Evolutionary conservation across 352 stramenopile genomes (phyloP), one percentile per base, ranked within the genome.

Genomic region (Phytophthora lateralis): DNA sequence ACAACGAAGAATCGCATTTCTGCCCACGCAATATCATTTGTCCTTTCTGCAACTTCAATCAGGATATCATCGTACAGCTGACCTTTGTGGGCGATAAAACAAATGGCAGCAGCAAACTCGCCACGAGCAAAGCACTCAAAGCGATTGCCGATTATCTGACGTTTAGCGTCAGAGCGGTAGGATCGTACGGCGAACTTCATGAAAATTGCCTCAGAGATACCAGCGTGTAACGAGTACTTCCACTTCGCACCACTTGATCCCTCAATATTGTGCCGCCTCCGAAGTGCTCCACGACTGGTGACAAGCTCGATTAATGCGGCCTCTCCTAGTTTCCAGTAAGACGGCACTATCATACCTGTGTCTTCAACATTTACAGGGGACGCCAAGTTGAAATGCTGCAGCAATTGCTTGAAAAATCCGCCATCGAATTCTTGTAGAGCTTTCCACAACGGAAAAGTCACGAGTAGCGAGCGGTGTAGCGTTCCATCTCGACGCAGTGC

Each of bases 1-100:
- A 63, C 52, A 3, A 69, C 30, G 6, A 59, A 69, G 18, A 55
- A 46, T 9, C 32, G 17, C 60, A 69, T 63, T 24, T 59, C 52
- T 3, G 44, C 30, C 60, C 60, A 69, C 7, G 53, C 60, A 11
- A 63, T n/a, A 17, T 63, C 41, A 9, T 18, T 30, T 18, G 60
- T 45, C 6, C 10, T 8, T 20, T 38, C 60, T n/a, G 29, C 52
- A 11, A 63, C 53, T 53, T 58, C 53, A 21, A 69, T 69, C 30
- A 37, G 47, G 35, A 70, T 61, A 15, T 56, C 35, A 32, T 70
- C 55, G 8, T 17, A 44, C 2, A 8, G n/a, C 2, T 11, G 21
- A 9, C 4, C 18, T 27, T 30, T 11, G 18, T 32, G 1, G 1
- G 18, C 2, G 42, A 8, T n/a, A 29, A 69, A 51, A 24, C 38